Base-by-base conservation (phyloP, 2,329 filamentous ascomycete species). In the Purpureocillium lavendulum region DNA sequence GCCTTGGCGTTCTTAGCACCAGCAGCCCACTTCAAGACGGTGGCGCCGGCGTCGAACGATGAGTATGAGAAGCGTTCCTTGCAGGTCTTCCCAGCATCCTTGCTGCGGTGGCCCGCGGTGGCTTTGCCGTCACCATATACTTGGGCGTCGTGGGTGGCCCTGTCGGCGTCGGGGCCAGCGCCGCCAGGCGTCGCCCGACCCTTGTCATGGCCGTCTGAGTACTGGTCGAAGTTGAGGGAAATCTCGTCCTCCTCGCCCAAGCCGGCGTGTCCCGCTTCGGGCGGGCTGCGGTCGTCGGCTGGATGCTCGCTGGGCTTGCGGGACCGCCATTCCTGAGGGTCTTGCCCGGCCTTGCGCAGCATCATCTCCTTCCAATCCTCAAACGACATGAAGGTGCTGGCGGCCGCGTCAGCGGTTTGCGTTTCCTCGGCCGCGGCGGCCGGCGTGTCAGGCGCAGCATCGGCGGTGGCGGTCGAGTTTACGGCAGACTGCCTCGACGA, bases 311-410 rank as follows among this genome's bases (percentile, higher is more conserved):
- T 58, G 54, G 71, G 49, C 70, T 77, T 57, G 66, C 84, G 56
- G 73, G 72, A 61, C 73, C 80, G 61, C 73, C 86, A 49, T 64
- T 84, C 55, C 68, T 87, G 60, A 6, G 69, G 67, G 39, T 77
- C 73, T 55, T 96, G 90, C 11, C 87, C 90, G 4, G 79, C 82
- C 56, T 87, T 86, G 38, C 82, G 85, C 14, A 97, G 67, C 65
- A 94, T 95, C 69, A 89, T 84, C 54, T 84, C 87, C 65, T 95
- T 97, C 92, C 92, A 98, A 53, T 97, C 90, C 58, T 97, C 92
- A 52, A 98, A 98, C 0, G 92, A 96, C 52, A 97, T 79, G 59
- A 97, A 97, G 7, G 88, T 48, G 6, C 54, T 53, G 10, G 51
- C 33, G 7, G 43, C 24, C 4, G 45, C 35, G 11, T 45, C 44